Base-by-base conservation (phyloP, 352 stramenopile species). In the Phytophthora pluvialis region DNA sequence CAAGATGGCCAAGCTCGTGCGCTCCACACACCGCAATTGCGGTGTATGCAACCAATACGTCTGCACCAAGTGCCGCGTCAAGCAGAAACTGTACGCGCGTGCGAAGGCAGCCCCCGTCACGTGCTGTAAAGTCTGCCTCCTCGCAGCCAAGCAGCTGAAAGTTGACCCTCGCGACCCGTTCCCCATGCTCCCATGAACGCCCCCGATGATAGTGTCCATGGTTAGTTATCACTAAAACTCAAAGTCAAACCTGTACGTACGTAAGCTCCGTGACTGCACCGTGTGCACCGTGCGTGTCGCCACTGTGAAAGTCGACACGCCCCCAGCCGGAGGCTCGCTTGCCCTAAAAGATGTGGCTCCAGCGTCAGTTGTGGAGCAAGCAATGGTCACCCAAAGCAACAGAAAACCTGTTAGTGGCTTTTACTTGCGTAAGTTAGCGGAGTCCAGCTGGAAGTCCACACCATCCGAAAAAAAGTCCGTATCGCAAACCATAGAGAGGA, bases 131-230 rank as follows among this genome's bases (percentile, higher is more conserved):
- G 40, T 60, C 1, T 90, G 81, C 38, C 47, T 88, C 6, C 36
- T 87, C 15, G 66, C 65, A 40, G 70, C 75, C 12, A 81, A 75
- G 16, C 53, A 76, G 15, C 50, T 88, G 0, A 52, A 42, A 4
- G 70, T 90, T 28, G 77, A 90, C 21, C 78, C 77, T n/a, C 65
- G 78, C 5, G 77, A 85, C 16, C 77, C 64, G 31, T 90, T 84
- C 49, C 81, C 81, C 5, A 72, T 88, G 79, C 25, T 72, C 12
- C 55, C 48, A 38, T 74, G 52, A 67, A 38, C 28, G 11, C 46
- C n/a, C n/a, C 11, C 21, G 21, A 21, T 2, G 21, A 21, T 39
- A 44, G 31, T 4, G 33, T 42, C 29, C 33, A 45, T 55, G 45
- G 29, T 46, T 12, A 25, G 21, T 18, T 72, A 71, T 63, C 47